Evolutionary conservation across 148 eudicot species (phyloP).

Genomic region (Fagopyrum homotropicum): DNA sequence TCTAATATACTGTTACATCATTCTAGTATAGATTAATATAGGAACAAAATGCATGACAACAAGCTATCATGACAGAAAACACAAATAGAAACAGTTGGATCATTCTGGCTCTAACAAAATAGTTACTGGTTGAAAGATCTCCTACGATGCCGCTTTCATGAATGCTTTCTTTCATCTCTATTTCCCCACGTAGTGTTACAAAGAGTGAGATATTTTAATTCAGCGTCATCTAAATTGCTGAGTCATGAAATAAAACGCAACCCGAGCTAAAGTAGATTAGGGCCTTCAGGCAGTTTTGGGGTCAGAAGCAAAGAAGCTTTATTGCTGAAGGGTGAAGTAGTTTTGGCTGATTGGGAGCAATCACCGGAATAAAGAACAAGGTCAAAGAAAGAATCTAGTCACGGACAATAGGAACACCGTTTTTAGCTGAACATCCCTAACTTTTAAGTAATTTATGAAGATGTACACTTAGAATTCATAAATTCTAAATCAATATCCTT

Average conservation of each 20-base stretch:
- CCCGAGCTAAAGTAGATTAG: background rate
- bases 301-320: background rate
- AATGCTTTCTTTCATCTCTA: background rate
- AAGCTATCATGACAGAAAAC: background rate
- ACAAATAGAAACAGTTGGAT: background rate
- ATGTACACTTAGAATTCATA: background rate
- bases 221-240: background rate
- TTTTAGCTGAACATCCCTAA: no score
- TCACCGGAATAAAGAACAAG: background rate
- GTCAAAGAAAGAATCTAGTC: background rate
- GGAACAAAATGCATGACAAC: background rate
- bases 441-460: background rate
- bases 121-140: background rate
- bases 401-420: no score
- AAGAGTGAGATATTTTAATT: background rate
- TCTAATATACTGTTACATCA: background rate
- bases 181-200: background rate
- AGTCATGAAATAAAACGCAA: background rate
- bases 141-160: background rate
- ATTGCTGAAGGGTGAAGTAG: background rate
- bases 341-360: background rate
- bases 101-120: background rate
- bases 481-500: background rate
- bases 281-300: background rate
- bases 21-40: background rate